Evolutionary conservation across 2,329 filamentous ascomycete species (phyloP).

Genomic region (Fusarium subglutinans): DNA sequence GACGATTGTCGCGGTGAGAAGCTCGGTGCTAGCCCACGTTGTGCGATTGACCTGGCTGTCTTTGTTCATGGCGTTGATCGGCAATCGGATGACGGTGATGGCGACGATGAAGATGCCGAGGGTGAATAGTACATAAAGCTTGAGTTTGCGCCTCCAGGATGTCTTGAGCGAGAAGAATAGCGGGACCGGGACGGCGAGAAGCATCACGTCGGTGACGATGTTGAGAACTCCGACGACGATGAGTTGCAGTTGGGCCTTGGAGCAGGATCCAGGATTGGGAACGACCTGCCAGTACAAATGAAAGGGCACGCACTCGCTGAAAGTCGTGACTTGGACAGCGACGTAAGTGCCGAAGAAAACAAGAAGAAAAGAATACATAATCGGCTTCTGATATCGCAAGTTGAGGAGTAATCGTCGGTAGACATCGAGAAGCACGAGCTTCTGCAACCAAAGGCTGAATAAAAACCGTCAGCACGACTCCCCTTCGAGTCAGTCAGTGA

Average conservation of each 20-base stretch:
- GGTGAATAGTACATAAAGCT: conserved; percentile 48
- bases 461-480: not conserved
- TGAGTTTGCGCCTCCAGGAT: conserved; percentile 44
- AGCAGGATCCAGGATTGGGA: conserved; percentile 26
- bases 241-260: conserved; percentile 31
- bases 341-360: conserved; percentile 29
- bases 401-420: conserved; percentile 29
- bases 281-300: conserved; percentile 35
- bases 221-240: conserved; percentile 36
- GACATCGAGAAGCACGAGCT: conserved; percentile 29
- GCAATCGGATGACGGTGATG: conserved; percentile 51
- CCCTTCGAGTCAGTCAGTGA: not conserved
- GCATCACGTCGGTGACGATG: conserved; percentile 44
- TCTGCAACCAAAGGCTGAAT: conserved; percentile 33
- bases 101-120: conserved; percentile 52
- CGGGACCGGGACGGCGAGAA: conserved; percentile 39
- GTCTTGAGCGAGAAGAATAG: conserved; percentile 44
- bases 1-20: conserved; percentile 46
- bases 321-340: conserved; percentile 25
- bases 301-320: conserved; percentile 28
- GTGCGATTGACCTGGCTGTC: conserved; percentile 49
- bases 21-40: conserved; percentile 51
- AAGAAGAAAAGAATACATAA: conserved; percentile 21
- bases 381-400: conserved; percentile 6
- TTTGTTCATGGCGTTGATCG: conserved; percentile 48